These are phyloP conservation scores for Dictyostelium discoideum DNA, from an alignment of 78 protist species.

Conservation along the genomic window DNA sequence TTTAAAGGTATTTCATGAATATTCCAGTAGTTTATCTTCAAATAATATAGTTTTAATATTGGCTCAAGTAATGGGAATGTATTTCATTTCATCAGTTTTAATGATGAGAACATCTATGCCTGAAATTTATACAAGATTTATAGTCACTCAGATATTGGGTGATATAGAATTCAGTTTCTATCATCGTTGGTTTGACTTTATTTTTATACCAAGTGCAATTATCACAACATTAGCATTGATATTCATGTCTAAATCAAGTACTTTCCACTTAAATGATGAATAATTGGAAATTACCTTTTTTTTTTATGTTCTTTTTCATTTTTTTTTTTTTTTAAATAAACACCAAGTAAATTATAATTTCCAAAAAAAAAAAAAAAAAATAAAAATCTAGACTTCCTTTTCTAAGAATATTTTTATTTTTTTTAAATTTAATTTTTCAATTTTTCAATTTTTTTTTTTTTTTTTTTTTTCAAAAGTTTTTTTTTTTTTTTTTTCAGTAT, in stretches of 20 bases:
- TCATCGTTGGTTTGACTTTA: constrained; percentile 92
- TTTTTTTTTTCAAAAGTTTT: background rate
- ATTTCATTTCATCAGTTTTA: constrained; percentile 89
- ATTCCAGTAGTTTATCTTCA: constrained; percentile 75
- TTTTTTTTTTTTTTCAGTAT: background rate
- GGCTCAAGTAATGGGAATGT: constrained; percentile 93
- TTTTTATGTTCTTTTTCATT: background rate
- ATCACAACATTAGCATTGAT: constrained; percentile 34
- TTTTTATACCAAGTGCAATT: constrained; percentile 76
- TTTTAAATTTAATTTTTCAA: background rate
- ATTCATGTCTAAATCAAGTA: constrained; percentile 14
- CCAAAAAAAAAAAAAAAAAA: no score
- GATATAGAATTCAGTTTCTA: constrained; percentile 88
- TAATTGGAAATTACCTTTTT: background rate
- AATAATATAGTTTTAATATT: constrained; percentile 83
- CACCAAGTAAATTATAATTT: background rate
- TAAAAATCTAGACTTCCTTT: no score
- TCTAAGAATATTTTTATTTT: no score
- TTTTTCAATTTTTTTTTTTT: background rate
- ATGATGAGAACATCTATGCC: constrained; percentile 92
- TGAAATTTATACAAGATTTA: constrained; percentile 65
- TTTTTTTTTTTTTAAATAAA: background rate
- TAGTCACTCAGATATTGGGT: constrained; percentile 83
- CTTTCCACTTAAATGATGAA: constrained; percentile 28
- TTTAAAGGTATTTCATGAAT: constrained; percentile 86